A percentile compares a stretch with the other conserved stretches of the same genome.
phyloP scores from a whole-genome alignment of 148 eudicot genomes.

The Pharnaceum exiguum region DNA sequence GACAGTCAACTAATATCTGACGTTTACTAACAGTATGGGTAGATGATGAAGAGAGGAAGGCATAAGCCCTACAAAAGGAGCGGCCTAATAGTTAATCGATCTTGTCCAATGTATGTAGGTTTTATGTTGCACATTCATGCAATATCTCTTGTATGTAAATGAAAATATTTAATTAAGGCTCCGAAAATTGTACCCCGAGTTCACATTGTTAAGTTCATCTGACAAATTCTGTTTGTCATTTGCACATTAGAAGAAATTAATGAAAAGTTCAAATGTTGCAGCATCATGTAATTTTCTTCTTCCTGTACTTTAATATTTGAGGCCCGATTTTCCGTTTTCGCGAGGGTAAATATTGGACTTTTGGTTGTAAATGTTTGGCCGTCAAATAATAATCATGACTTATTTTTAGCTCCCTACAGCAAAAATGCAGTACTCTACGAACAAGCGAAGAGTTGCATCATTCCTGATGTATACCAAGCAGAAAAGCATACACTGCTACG shows the following conservation, averaged over 20 bases:
- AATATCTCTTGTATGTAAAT: slow-evolving; percentile 10
- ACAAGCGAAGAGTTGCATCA: too few relatives aligned
- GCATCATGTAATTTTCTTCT: not conserved
- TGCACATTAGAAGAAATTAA: not conserved
- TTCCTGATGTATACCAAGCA: too few relatives aligned
- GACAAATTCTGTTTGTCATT: slow-evolving; percentile 13
- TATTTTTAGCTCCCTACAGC: too few relatives aligned
- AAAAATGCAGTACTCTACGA: too few relatives aligned
- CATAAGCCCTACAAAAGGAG: not conserved
- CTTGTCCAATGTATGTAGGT: slow-evolving; percentile 6
- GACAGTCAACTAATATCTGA: slow-evolving; percentile 22
- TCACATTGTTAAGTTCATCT: not conserved
- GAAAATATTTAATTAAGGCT: not conserved
- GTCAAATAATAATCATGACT: too few relatives aligned
- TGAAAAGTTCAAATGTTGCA: not conserved
- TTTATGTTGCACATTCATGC: not conserved
- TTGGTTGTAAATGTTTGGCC: too few relatives aligned
- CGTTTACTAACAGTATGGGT: slow-evolving; percentile 2
- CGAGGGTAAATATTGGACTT: not conserved
- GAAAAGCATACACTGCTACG: not conserved
- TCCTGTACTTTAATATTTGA: not conserved
- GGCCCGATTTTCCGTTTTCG: too few relatives aligned
- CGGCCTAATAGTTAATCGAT: not conserved
- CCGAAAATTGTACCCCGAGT: not conserved
- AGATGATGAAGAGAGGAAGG: not conserved